Base-by-base conservation (phyloP, 208 protist genomes). In the Leishmania martiniquensis region DNA sequence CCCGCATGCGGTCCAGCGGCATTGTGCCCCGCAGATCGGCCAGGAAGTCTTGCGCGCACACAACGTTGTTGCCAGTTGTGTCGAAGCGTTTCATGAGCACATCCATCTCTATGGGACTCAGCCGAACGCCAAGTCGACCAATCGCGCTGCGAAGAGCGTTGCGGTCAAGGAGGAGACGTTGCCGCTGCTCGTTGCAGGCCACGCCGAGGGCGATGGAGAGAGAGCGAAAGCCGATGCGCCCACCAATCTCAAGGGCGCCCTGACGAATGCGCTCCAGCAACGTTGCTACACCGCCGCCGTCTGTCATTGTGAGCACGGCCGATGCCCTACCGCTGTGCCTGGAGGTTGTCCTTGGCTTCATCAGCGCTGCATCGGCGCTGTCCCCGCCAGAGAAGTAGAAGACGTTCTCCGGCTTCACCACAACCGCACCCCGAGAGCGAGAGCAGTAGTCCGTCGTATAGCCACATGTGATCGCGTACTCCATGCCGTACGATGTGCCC, bases 61-160 rank as follows among this genome's bases (percentile, higher is more conserved):
- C 75, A 29, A 91, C 47, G 74, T 91, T 93, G 78, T 96, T 84
- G 57, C 94, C 93, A 10, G 74, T 73, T 17, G 51, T 60, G 76
- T 98, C 95, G 75, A 96, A 93, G 66, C 75, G 70, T 72, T 90
- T 95, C 74, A 97, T 87, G 71, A 97, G 68, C 7, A 89, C 92
- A 67, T 98, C 93, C 29, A 89, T 70, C 78, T 98, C 92, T 2
- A 92, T 32, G 0, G 91, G 85, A 3, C 72, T 78, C 51, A 96
- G 78, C 6, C 66, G 34, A 55, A 96, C 85, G 4, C 93, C 93
- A 57, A 96, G 86, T 42, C 84, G 72, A 32, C 51, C 77, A 66
- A 96, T 60, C 59, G 84, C 66, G 45, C 59, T 69, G 45, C 89
- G 55, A 25, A 98, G 76, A 42, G 87, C 84, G 60, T 78, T 74